phyloP scores from a whole-genome alignment of 2,329 filamentous ascomycete genomes.

The Bipolaris oryzae region DNA sequence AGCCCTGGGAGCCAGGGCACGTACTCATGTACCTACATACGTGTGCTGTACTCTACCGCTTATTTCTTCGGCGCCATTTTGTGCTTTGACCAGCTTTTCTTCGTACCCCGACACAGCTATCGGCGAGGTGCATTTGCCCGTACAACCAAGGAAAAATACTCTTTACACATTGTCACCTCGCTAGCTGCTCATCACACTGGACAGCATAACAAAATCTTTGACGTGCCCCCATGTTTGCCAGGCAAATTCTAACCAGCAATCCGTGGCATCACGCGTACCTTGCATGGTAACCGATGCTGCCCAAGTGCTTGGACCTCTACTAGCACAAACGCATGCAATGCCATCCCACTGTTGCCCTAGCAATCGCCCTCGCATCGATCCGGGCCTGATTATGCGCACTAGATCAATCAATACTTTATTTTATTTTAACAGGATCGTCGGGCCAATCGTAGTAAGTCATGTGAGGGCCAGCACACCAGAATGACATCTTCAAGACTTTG shows the following conservation, averaged over 20 bases:
- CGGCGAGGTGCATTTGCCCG: constrained; percentile 8
- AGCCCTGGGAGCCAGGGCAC: too few species aligned
- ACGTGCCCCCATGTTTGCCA: not conserved
- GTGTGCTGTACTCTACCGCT: too few species aligned
- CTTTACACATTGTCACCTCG: not conserved
- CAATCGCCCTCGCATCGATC: not conserved
- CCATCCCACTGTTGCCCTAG: not conserved
- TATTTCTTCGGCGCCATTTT: not conserved
- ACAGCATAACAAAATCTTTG: not conserved
- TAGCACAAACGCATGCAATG: not conserved
- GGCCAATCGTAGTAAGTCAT: not conserved
- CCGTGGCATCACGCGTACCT: not conserved
- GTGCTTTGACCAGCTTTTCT: not conserved
- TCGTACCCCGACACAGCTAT: not conserved
- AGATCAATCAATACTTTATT: not conserved
- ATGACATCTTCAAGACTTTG: not conserved
- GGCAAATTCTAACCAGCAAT: not conserved
- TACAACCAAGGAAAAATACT: constrained; percentile 3
- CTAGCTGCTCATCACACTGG: not conserved
- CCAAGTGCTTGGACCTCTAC: not conserved
- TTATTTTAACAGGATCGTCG: not conserved
- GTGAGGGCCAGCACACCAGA: not conserved
- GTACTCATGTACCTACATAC: too few species aligned
- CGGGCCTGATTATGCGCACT: not conserved
- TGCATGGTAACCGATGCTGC: not conserved